Conservation (phyloP, 2,329 filamentous ascomycete genomes). For the Aspergillus unguis region DNA sequence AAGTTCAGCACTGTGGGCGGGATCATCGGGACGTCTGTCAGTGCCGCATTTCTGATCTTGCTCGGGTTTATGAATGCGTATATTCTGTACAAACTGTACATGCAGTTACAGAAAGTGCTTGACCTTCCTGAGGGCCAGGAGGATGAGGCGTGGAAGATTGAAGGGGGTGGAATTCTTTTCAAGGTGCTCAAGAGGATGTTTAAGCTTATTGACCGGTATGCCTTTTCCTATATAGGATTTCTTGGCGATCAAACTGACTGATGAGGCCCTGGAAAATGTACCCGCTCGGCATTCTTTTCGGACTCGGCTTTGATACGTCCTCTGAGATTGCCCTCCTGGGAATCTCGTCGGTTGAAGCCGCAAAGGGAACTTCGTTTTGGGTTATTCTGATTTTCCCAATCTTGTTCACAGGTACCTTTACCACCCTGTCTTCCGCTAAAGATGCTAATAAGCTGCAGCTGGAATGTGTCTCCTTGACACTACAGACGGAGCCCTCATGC, state of each 20-base stretch:
- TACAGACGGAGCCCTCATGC: constrained; percentile 90
- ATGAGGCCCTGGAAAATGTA: constrained; percentile 86
- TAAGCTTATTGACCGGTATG: constrained; percentile 59
- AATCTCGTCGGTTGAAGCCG: constrained; percentile 82
- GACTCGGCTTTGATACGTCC: constrained; percentile 90
- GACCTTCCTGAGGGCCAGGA: constrained; percentile 43
- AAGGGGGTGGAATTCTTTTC: constrained; percentile 74
- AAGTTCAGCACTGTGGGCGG: constrained; percentile 76
- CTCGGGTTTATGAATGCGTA: constrained; percentile 81
- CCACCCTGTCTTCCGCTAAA: no score
- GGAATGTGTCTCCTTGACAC: constrained; percentile 97
- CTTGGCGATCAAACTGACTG: not conserved
- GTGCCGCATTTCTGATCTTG: constrained; percentile 75
- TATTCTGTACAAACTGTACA: constrained; percentile 75
- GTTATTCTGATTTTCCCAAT: constrained; percentile 87
- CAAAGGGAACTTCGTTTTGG: constrained; percentile 86
- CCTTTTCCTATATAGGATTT: not conserved
- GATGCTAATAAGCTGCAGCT: constrained; percentile 44
- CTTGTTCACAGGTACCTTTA: constrained; percentile 70
- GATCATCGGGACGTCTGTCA: constrained; percentile 85
- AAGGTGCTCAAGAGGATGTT: constrained; percentile 72
- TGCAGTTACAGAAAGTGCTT: constrained; percentile 63
- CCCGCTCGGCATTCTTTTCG: constrained; percentile 81
- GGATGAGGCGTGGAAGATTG: constrained; percentile 61
- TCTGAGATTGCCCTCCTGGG: constrained; percentile 90